Base-by-base conservation (phyloP, 2,329 filamentous ascomycete genomes). In the Xylariaceae sp. region DNA sequence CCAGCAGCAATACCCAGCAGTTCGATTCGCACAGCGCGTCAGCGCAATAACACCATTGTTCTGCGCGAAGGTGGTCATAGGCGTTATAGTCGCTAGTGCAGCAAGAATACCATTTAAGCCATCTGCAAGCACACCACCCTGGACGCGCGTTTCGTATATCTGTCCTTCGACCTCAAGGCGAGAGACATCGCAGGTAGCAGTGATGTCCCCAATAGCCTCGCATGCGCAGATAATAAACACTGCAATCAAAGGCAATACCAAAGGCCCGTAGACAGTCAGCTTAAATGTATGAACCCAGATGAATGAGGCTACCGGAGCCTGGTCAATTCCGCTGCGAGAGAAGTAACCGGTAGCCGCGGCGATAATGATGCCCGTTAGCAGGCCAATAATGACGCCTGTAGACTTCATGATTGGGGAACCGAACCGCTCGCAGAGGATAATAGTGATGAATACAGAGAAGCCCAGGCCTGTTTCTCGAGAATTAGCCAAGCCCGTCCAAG, bases 31-130 rank as follows among this genome's bases (percentile, higher is more conserved):
- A 69, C 89, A 93, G 13, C 89, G 82, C 0, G 90, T 94, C 37
- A 94, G 77, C 0, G 89, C 87, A 56, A 94, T 92, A 45, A 93
- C 88, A 29, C 89, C 89, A 68, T 93, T 92, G 75, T 93, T 93
- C 70, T 92, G 89, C 0, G 89, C 89, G 62, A 92, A 92, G 0
- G 86, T 88, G 1, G 84, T 86, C 83, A 92, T 89, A 24, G 89
- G 89, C 0, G 88, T 89, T 61, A 91, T 89, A 41, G 89, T 93
- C 75, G 86, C 88, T 26, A 94, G 80, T 1, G 85, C 88, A 13
- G 89, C 88, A 13, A 93, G 75, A 59, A 91, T 75, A 29, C 89
- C 88, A 64, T 90, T 91, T 44, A 92, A 62, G 1, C 89, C 90
- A 62, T 94, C 91, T 0, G 89, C 88, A 3, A 94, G 72, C 13